phyloP scores from a whole-genome alignment of 805 yeast genomes.

The Blastobotrys peoriensis region DNA sequence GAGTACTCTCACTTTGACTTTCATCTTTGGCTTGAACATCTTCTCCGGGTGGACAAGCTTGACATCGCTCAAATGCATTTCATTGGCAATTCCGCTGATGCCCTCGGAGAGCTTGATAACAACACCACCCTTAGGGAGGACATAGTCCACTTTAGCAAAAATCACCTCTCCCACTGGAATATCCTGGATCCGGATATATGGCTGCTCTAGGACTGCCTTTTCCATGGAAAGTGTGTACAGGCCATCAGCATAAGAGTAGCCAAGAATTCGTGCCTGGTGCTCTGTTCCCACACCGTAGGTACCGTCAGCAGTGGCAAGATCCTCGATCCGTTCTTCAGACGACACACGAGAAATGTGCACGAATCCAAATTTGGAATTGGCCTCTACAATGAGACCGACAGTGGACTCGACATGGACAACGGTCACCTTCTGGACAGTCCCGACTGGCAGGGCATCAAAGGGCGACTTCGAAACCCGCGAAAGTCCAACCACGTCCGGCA shows the following conservation, averaged over 20 bases:
- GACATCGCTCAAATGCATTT: conserved; percentile 75
- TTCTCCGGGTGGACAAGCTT: conserved; percentile 84
- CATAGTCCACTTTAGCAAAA: conserved; percentile 46
- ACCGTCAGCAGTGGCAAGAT: conserved; percentile 23
- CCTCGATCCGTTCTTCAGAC: conserved; percentile 34
- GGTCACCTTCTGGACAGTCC: conserved; percentile 55
- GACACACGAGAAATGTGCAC: conserved; percentile 66
- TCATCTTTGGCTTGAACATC: conserved; percentile 79
- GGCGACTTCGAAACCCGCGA: conserved; percentile 27
- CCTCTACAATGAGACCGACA: conserved; percentile 32
- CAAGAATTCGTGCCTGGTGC: conserved; percentile 72
- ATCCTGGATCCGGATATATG: conserved; percentile 63
- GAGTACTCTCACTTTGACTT: conserved; percentile 65
- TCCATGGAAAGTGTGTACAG: conserved; percentile 63
- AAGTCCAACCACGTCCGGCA: conserved; percentile 47
- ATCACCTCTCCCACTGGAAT: conserved; percentile 69
- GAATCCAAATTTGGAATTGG: conserved; percentile 59
- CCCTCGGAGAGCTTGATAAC: conserved; percentile 55
- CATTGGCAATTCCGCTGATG: conserved; percentile 66
- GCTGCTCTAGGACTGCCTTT: conserved; percentile 53
- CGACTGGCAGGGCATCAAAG: conserved; percentile 67
- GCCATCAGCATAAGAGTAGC: conserved; percentile 62
- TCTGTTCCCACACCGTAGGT: conserved; percentile 54
- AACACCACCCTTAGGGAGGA: conserved; percentile 61
- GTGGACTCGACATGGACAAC: conserved; percentile 46